Evolutionary conservation across 257 asterid genomes (phyloP), one percentile per base, ranked within the genome.

Genomic region (Leptodermis oblonga): DNA sequence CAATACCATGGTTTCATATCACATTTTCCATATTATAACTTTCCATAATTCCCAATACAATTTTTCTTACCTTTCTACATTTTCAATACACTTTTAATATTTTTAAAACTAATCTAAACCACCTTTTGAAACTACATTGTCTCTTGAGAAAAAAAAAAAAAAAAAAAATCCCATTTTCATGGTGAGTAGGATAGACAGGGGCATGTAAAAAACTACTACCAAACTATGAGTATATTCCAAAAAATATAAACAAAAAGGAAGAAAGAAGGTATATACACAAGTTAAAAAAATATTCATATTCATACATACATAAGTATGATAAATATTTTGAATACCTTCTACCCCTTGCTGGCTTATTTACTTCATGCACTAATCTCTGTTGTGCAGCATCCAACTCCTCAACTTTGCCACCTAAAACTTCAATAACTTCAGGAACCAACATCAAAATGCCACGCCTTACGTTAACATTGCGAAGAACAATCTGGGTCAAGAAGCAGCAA

Each of bases 261-360:
- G 4, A 23, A 55, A 55, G 23, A 67, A 49, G 7, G 25, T 13
- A 26, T 3, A 65, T 1, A 51, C 6, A 18, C 20, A 17, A 25
- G 34, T 22, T 49, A 25, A 18, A n/a, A 22, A 5, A 22, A 8
- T 8, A 20, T 18, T 14, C 2, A 2, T 23, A 30, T 6, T 11
- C 34, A 33, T 22, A 67, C 7, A 33, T 20, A 15, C 0, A 45
- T 31, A 34, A 20, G 22, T 67, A 34, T 49, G 61, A 54, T 31
- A 23, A 60, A n/a, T 58, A 43, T 36, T 66, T 14, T 25, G 22
- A 41, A 37, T 82, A 93, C 97, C 99, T 88, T 80, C 79, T 89
- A 2, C 97, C 99, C 75, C 97, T 85, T 39, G 99, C 93, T 74
- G 97, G 99, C 82, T 94, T 94, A 79, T 94, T 91, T 49, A 91